Conservation (phyloP, 257 asterid genomes). For the Nicotiana otophora region DNA sequence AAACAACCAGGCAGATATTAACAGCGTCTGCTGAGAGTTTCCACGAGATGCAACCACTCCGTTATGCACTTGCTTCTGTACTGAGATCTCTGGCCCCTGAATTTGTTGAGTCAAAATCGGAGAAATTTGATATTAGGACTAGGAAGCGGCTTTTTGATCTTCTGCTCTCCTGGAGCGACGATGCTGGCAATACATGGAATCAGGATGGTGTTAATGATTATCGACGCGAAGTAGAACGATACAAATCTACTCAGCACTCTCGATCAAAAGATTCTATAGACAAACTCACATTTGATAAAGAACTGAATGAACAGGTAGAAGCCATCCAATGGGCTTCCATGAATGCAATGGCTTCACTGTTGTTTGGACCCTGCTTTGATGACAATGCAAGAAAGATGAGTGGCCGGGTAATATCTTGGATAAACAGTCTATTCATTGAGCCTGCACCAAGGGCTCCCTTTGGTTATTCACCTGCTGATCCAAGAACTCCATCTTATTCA, state of each 20-base stretch:
- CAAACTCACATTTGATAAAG: slow-evolving; percentile 92
- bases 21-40: slow-evolving; percentile 77
- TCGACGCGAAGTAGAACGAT: slow-evolving; percentile 99
- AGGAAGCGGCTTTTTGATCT: slow-evolving; percentile 93
- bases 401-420: slow-evolving; percentile 98
- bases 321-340: slow-evolving; percentile 99
- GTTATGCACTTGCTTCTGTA: slow-evolving; percentile 92
- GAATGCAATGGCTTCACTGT: slow-evolving; percentile 99
- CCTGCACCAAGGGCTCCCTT: slow-evolving; percentile 97
- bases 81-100: slow-evolving; percentile 95
- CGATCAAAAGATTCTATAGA: slow-evolving; percentile 95
- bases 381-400: slow-evolving; percentile 99
- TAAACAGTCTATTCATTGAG: slow-evolving; percentile 93
- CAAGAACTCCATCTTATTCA: slow-evolving; percentile 91
- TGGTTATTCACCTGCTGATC: slow-evolving; percentile 98
- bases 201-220: slow-evolving; percentile 93
- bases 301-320: slow-evolving; percentile 91
- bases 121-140: slow-evolving; percentile 85
- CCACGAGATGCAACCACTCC: slow-evolving; percentile 89
- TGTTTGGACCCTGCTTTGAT: slow-evolving; percentile 98
- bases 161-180: slow-evolving; percentile 92
- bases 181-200: slow-evolving; percentile 83
- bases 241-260: slow-evolving; percentile 87
- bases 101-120: slow-evolving; percentile 94
- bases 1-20: slow-evolving; percentile 69